A percentile compares a stretch with the other conserved stretches of the same genome.
These are phyloP conservation scores for Alternaria sp. DNA, from an alignment of 2,329 filamentous ascomycete genomes.

Conservation along the genomic window DNA sequence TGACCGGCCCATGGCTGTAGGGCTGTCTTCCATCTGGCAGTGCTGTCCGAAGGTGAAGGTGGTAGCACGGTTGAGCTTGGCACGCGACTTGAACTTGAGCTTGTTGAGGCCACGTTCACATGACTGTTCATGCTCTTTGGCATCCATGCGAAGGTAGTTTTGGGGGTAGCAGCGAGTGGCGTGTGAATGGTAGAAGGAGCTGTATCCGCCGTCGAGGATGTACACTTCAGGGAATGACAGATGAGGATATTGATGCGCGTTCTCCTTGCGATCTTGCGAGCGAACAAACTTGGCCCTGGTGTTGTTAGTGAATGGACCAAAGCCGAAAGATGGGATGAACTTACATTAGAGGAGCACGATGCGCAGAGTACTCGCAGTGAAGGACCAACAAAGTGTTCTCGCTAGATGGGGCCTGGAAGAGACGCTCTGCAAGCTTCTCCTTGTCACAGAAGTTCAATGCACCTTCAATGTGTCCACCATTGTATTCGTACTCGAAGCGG, in stretches of 20 bases:
- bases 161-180: constrained; percentile 85
- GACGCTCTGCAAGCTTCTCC: constrained; percentile 77
- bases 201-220: constrained; percentile 95
- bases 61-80: constrained; percentile 83
- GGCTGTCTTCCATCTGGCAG: constrained; percentile 67
- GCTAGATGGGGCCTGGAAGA: constrained; percentile 70
- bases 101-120: constrained; percentile 95
- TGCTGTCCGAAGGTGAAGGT: constrained; percentile 94
- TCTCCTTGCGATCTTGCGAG: constrained; percentile 82
- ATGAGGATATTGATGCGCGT: constrained; percentile 83
- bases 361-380: constrained; percentile 98
- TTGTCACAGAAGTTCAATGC: constrained; percentile 98
- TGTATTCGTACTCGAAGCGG: constrained; percentile 98
- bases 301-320: constrained; percentile 22
- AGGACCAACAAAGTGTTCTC: constrained; percentile 85
- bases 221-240: constrained; percentile 98
- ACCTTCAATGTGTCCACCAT: constrained; percentile 91
- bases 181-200: constrained; percentile 84
- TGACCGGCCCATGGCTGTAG: constrained; percentile 54
- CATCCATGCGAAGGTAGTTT: constrained; percentile 96
- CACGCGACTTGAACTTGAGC: constrained; percentile 75
- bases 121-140: constrained; percentile 86
- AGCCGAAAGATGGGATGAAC: constrained; percentile 16
- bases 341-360: constrained; percentile 90
- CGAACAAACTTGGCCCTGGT: constrained; percentile 82